Evolutionary conservation across 805 yeast genomes (phyloP).

Genomic region (Nakazawaea molendinolei): DNA sequence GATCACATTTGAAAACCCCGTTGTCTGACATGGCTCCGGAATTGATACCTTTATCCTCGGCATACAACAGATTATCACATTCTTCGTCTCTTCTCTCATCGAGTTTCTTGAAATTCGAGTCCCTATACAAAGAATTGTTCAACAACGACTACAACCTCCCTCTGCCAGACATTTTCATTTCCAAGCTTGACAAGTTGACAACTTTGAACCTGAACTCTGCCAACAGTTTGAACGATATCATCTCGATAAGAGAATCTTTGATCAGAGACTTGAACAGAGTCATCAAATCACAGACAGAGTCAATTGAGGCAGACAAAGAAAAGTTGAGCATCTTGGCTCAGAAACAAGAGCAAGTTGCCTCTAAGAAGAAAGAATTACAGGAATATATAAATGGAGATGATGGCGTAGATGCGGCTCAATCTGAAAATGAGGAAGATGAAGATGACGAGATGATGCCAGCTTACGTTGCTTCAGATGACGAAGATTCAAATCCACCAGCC

Average conservation of each 20-base stretch:
- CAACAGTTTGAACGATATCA: conserved; percentile 13
- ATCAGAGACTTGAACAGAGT: conserved; percentile 21
- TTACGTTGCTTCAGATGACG: conserved; percentile 13
- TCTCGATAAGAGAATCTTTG: conserved; percentile 18
- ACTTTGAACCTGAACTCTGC: conserved; percentile 13
- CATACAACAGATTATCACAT: conserved; percentile 19
- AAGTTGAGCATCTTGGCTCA: conserved; percentile 16
- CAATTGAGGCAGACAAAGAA: conserved; percentile 21
- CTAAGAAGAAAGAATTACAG: conserved; percentile 21
- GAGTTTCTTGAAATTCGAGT: conserved; percentile 16
- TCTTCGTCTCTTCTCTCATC: conserved; percentile 16
- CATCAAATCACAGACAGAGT: conserved; percentile 23
- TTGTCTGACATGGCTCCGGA: conserved; percentile 19
- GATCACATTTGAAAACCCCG: too few species aligned
- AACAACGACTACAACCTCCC: conserved; percentile 23
- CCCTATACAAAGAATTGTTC: conserved; percentile 19
- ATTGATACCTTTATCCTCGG: conserved; percentile 18
- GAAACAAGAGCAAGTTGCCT: conserved; percentile 15
- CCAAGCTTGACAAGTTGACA: conserved; percentile 17
- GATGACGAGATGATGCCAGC: conserved; percentile 18
- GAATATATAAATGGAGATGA: conserved; percentile 9
- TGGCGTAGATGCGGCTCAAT: not conserved
- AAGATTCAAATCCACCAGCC: not conserved
- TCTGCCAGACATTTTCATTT: conserved; percentile 23
- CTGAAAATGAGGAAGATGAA: conserved; percentile 12